Evolutionary conservation across 306 rosid species (phyloP), one percentile per base, ranked within the genome.

Genomic region (Vigna unguiculata): DNA sequence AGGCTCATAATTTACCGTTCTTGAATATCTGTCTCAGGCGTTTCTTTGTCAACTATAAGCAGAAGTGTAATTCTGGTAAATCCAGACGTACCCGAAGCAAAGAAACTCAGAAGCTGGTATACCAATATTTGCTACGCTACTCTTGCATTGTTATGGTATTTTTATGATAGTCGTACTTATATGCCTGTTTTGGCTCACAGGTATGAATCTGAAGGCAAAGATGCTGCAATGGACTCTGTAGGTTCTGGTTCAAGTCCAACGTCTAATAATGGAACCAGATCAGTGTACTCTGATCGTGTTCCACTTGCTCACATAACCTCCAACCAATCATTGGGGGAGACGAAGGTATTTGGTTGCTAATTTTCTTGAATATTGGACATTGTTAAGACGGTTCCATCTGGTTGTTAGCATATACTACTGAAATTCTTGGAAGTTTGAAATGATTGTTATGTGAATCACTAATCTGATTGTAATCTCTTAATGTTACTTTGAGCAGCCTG

Each of bases 121-220:
- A 22, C 21, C 21, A 24, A 32, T 41, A 45, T 72, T 4, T 54
- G 12, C 54, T n/a, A 16, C 46, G 25, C 30, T 49, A 14, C 36
- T 24, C 5, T 22, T 21, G 16, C 14, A 14, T 57, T 62, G 10
- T 38, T 41, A 9, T 13, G 71, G 30, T 32, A 9, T 67, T 32
- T 20, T 25, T 6, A 12, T 22, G 43, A 13, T 59, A 43, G 17
- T 75, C 28, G 22, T 69, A 46, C 34, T 59, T 21, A 48, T 36
- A 57, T 40, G 15, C 10, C 15, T 36, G 0, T 48, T 28, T 45
- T 81, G 46, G 46, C 34, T 52, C 16, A 70, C 80, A 90, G 99
- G 99, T 95, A 88, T 47, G 99, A 95, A 11, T 84, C 89, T 73
- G 98, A 95, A 84, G 99, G 99, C 15, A 95, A 87, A 79, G 97